Conservation (phyloP, 2,329 filamentous ascomycete species). For the Epicoccum nigrum region DNA sequence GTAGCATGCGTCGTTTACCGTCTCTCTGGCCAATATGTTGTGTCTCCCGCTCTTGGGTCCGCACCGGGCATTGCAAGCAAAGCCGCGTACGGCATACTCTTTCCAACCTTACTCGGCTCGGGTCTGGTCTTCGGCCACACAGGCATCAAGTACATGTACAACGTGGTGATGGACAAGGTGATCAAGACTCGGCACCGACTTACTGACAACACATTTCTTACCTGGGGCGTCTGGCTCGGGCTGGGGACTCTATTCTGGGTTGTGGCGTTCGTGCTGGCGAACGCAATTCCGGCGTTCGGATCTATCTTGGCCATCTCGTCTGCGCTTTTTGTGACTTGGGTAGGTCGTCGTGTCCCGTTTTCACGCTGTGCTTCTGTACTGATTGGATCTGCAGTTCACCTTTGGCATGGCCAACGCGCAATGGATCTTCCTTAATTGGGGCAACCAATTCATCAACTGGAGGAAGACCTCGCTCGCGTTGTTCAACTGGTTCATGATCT, state of each 20-base stretch:
- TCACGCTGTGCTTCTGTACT: too few relatives aligned
- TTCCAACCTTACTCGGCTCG: slow-evolving; percentile 71
- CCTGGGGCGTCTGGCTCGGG: slow-evolving; percentile 44
- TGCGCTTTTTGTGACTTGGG: slow-evolving; percentile 66
- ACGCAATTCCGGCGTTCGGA: slow-evolving; percentile 71
- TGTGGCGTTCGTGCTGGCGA: slow-evolving; percentile 68
- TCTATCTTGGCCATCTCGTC: slow-evolving; percentile 65
- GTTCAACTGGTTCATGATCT: slow-evolving; percentile 19
- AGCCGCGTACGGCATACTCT: slow-evolving; percentile 68
- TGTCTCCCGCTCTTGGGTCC: slow-evolving; percentile 68
- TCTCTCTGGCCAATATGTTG: slow-evolving; percentile 64
- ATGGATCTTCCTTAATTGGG: slow-evolving; percentile 44
- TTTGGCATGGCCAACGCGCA: slow-evolving; percentile 35
- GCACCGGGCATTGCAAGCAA: slow-evolving; percentile 62
- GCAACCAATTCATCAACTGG: slow-evolving; percentile 40
- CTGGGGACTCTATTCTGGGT: slow-evolving; percentile 57
- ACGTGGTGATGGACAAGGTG: slow-evolving; percentile 58
- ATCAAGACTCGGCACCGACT: slow-evolving; percentile 5
- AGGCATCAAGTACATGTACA: slow-evolving; percentile 67
- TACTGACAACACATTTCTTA: slow-evolving; percentile 27
- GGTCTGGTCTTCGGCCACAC: slow-evolving; percentile 73
- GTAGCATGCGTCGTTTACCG: slow-evolving; percentile 70
- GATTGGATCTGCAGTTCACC: slow-evolving; percentile 55
- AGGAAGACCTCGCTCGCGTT: slow-evolving; percentile 26
- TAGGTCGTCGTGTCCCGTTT: background rate